phyloP scores from a whole-genome alignment of 2,329 filamentous ascomycete genomes.

The Scolecobasidium constrictum region DNA sequence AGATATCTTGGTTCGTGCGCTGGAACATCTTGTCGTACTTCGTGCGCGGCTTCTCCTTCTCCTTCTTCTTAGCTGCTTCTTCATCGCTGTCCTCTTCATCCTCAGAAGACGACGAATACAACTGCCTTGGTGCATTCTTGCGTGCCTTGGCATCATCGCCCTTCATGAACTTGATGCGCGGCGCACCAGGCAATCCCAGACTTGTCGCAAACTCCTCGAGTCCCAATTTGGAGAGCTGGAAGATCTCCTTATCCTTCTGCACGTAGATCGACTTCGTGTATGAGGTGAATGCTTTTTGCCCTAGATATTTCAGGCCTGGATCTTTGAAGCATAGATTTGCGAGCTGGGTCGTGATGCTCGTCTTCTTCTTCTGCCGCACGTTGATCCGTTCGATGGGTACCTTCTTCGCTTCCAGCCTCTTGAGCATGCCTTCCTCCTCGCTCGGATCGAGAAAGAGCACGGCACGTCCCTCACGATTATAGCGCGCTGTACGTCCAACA shows the following conservation, averaged over 20 bases:
- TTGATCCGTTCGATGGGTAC: conserved; percentile 82
- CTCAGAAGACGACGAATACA: conserved; percentile 43
- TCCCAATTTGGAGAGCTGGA: conserved; percentile 72
- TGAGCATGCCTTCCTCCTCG: conserved; percentile 86
- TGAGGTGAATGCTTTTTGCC: conserved; percentile 89
- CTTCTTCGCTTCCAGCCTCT: conserved; percentile 75
- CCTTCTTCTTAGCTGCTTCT: conserved; percentile 41
- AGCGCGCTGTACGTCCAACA: conserved; percentile 88
- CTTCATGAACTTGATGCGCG: conserved; percentile 87
- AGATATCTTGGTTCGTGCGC: conserved; percentile 85
- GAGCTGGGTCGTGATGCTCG: conserved; percentile 70
- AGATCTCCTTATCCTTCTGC: conserved; percentile 85
- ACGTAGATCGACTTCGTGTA: conserved; percentile 78
- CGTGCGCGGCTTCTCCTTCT: conserved; percentile 68
- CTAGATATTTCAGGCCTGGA: conserved; percentile 84
- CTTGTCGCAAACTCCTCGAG: conserved; percentile 79
- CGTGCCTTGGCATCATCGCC: conserved; percentile 75
- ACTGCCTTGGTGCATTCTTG: conserved; percentile 64
- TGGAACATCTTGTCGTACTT: conserved; percentile 99
- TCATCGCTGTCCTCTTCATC: conserved; percentile 32
- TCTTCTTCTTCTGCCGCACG: conserved; percentile 79
- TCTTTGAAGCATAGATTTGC: conserved; percentile 96
- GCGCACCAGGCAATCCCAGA: conserved; percentile 79
- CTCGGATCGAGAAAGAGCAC: conserved; percentile 86
- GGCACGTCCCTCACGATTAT: conserved; percentile 75